A percentile compares a stretch with the other conserved stretches of the same genome.
Evolutionary conservation across 1,284 basidiomycete genomes (phyloP).

Genomic region (Porodaedalea pini): DNA sequence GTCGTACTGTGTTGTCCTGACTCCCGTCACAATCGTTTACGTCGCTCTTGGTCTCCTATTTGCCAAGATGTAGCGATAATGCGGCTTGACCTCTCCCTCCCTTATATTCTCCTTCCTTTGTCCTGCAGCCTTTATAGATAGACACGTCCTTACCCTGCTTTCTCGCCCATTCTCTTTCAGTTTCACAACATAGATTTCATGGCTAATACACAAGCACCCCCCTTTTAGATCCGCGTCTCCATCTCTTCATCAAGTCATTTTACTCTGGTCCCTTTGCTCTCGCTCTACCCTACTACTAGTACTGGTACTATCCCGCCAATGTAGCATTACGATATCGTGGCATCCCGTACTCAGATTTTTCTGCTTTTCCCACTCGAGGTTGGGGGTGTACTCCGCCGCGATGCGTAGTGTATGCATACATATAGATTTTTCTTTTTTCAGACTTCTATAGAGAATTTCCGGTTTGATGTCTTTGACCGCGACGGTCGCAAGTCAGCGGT

Average conservation of each 20-base stretch:
- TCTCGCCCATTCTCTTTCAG: background rate
- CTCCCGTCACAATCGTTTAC: constrained; percentile 71
- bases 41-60: constrained; percentile 71
- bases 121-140: constrained; percentile 2
- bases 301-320: too few species aligned
- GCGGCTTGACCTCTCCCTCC: background rate
- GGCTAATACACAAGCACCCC: background rate
- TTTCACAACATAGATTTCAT: background rate
- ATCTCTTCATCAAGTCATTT: background rate
- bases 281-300: background rate
- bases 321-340: background rate
- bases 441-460: background rate
- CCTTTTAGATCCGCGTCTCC: background rate
- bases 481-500: too few species aligned
- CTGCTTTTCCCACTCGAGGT: background rate
- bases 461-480: too few species aligned
- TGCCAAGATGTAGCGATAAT: constrained; percentile 37
- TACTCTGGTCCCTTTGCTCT: background rate
- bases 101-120: background rate
- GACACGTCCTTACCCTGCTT: background rate
- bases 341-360: background rate
- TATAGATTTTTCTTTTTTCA: background rate
- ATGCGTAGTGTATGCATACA: constrained; percentile 1
- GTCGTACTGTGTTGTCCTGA: constrained; percentile 79
- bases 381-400: background rate